These are phyloP conservation scores for Melaleuca alternifolia DNA, from an alignment of 345 rosid species.

Conservation along the genomic window DNA sequence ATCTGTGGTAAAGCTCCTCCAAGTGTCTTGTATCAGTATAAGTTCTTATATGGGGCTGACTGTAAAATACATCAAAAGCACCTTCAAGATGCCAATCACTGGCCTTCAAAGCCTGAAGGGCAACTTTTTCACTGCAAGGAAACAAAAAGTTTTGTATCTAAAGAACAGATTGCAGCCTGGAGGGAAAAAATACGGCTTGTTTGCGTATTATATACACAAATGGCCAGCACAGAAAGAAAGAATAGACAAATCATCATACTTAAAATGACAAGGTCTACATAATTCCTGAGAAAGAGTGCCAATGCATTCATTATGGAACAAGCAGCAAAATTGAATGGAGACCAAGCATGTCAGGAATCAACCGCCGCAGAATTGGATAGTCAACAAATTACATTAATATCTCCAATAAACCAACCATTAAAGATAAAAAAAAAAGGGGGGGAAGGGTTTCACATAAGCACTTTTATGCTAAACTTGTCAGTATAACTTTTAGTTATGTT, in stretches of 20 bases:
- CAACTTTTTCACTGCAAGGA: conserved; percentile 69
- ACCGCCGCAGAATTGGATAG: neutral
- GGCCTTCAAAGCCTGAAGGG: conserved; percentile 79
- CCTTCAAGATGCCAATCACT: conserved; percentile 96
- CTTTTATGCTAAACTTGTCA: neutral
- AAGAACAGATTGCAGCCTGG: neutral
- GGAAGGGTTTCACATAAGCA: neutral
- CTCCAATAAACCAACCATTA: neutral
- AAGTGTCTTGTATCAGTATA: conserved; percentile 62
- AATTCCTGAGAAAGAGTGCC: neutral
- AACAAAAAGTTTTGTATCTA: neutral
- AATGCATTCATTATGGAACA: neutral
- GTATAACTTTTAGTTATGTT: neutral
- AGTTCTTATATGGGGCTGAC: conserved; percentile 71
- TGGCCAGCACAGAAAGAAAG: neutral
- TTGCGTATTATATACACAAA: neutral
- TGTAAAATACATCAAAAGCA: conserved; percentile 85
- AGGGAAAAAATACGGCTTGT: neutral
- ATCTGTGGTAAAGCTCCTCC: conserved; percentile 92
- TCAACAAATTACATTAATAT: neutral
- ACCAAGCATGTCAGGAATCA: neutral
- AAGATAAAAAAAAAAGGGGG: neutral
- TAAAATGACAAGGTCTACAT: neutral
- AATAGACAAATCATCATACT: neutral
- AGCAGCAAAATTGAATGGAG: neutral